phyloP scores from a whole-genome alignment of 1,284 basidiomycete genomes.

The Trichosporon sp. region DNA sequence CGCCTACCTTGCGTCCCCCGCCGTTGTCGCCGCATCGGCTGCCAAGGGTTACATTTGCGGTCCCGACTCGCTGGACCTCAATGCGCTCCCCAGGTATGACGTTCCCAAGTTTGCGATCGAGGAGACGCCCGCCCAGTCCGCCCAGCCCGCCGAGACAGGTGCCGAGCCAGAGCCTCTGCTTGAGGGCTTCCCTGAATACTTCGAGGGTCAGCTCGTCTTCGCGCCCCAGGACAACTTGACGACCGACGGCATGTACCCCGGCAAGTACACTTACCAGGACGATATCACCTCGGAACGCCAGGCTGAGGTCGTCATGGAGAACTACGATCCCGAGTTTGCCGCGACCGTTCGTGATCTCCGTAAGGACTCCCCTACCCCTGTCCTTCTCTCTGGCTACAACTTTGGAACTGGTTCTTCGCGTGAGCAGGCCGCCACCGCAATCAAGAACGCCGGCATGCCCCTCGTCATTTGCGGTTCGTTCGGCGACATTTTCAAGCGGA shows the following conservation, averaged over 20 bases:
- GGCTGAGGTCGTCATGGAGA: constrained; percentile 94
- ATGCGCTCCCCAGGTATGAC: constrained; percentile 61
- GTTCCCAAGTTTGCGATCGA: constrained; percentile 58
- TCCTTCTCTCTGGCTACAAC: constrained; percentile 94
- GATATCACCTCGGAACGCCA: constrained; percentile 95
- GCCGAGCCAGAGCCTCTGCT: constrained; percentile 71
- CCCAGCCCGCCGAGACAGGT: constrained; percentile 43
- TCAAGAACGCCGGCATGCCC: constrained; percentile 90
- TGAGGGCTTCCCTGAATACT: constrained; percentile 77
- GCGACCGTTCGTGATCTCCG: constrained; percentile 67
- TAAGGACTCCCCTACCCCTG: constrained; percentile 55
- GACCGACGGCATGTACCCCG: constrained; percentile 98
- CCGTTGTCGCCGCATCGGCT: constrained; percentile 94
- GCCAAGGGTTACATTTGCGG: constrained; percentile 88
- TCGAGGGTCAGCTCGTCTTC: constrained; percentile 84
- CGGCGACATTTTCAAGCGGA: constrained; percentile 98
- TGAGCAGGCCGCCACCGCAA: constrained; percentile 96
- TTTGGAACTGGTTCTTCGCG: constrained; percentile 99
- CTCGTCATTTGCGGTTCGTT: constrained; percentile 95
- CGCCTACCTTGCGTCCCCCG: constrained; percentile 93
- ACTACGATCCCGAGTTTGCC: constrained; percentile 92
- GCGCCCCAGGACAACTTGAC: constrained; percentile 96
- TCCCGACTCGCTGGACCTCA: constrained; percentile 70
- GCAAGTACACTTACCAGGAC: constrained; percentile 99
- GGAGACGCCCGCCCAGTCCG: constrained; percentile 34